phyloP scores from a whole-genome alignment of 148 eudicot genomes.

The Polygonum maritimum region DNA sequence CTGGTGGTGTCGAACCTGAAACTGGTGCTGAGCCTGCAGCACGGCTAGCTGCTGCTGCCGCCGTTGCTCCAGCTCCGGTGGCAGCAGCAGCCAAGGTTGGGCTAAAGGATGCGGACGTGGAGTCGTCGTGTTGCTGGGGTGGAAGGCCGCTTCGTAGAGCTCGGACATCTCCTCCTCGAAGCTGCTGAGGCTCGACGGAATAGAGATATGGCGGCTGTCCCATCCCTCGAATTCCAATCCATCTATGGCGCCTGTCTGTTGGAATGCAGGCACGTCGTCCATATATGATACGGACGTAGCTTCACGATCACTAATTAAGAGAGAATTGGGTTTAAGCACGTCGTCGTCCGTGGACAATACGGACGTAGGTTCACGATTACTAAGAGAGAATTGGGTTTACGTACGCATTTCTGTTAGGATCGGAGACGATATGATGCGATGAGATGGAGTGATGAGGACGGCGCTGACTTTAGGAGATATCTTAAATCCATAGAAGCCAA shows the following conservation, averaged over 20 bases:
- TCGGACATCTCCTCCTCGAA: background rate
- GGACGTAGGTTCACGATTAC: no score
- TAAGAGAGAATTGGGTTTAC: no score
- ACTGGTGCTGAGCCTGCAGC: background rate
- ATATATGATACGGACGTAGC: no score
- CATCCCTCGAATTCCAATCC: background rate
- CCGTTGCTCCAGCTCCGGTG: background rate
- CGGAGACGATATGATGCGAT: background rate
- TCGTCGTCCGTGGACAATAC: no score
- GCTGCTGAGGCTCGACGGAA: background rate
- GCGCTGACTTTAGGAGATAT: background rate
- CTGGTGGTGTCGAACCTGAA: background rate
- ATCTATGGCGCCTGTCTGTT: background rate
- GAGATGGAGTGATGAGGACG: constrained; percentile 1
- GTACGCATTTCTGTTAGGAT: no score
- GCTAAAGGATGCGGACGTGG: no score
- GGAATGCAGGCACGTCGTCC: background rate
- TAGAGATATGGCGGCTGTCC: background rate
- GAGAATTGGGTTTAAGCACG: no score
- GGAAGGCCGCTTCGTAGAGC: background rate
- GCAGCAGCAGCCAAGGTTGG: background rate
- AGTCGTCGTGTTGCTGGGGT: background rate
- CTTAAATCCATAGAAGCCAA: background rate
- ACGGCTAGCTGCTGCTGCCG: constrained; percentile 12
- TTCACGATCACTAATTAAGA: no score